A percentile compares a stretch with the other conserved stretches of the same genome.
These are phyloP conservation scores for Lipomyces yarrowii DNA, from an alignment of 1,139 yeast species.

Conservation along the genomic window DNA sequence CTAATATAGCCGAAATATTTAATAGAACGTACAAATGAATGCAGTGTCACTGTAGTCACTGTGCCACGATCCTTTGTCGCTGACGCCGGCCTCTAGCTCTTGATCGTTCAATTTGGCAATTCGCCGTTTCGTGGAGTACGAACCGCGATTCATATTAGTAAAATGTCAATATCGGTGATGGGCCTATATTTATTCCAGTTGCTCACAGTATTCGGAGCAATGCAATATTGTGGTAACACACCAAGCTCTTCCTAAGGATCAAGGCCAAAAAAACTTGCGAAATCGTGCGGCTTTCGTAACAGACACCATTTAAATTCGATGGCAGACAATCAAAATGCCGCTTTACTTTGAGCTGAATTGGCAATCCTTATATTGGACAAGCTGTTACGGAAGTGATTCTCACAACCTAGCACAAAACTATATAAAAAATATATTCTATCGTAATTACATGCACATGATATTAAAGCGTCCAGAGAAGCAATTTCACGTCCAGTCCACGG, in stretches of 20 bases:
- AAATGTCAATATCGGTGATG: neutral
- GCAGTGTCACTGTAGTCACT: constrained; percentile 76
- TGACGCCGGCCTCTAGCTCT: constrained; percentile 65
- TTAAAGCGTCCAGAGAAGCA: neutral
- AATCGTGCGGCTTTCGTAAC: too few relatives aligned
- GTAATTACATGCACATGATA: neutral
- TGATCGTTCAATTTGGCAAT: constrained; percentile 64
- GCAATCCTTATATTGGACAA: too few relatives aligned
- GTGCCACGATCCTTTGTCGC: constrained; percentile 82
- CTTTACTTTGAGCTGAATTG: too few relatives aligned
- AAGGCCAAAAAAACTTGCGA: too few relatives aligned
- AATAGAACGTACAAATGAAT: constrained; percentile 46
- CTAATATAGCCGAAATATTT: neutral
- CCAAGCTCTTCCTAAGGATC: too few relatives aligned
- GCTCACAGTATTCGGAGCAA: neutral
- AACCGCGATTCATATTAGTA: neutral
- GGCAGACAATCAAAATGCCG: too few relatives aligned
- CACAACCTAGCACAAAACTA: neutral
- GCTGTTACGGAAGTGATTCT: neutral
- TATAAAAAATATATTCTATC: neutral
- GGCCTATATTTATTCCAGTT: neutral
- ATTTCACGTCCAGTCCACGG: neutral
- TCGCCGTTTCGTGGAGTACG: constrained; percentile 15
- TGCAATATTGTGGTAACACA: neutral
- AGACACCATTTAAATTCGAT: too few relatives aligned